phyloP scores from a whole-genome alignment of 2,329 filamentous ascomycete genomes.

The Colletotrichum tropicicola region DNA sequence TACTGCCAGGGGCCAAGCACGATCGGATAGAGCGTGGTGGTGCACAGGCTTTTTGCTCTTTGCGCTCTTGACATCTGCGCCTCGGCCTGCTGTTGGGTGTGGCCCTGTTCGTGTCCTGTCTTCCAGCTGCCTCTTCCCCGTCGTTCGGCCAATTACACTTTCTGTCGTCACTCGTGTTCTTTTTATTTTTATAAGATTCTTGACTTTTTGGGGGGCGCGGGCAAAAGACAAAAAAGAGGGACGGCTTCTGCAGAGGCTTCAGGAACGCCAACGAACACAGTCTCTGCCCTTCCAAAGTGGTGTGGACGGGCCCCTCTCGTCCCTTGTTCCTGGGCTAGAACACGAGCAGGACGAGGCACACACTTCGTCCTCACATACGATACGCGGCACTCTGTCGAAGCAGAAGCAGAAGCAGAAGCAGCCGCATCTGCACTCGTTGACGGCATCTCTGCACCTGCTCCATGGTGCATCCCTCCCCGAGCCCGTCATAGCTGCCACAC shows the following conservation, averaged over 20 bases:
- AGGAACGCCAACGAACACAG: background rate
- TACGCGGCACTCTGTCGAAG: background rate
- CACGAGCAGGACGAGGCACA: slow-evolving; percentile 1
- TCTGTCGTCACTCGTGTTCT: background rate
- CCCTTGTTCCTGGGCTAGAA: slow-evolving; percentile 4
- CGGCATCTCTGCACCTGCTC: slow-evolving; percentile 8
- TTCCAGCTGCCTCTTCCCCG: background rate
- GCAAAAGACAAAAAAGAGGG: background rate
- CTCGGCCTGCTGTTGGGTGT: background rate
- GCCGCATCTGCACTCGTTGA: slow-evolving; percentile 4
- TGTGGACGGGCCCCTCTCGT: slow-evolving; percentile 3
- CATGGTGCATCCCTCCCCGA: slow-evolving; percentile 20
- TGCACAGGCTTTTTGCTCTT: background rate
- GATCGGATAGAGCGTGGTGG: background rate
- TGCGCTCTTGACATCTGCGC: slow-evolving; percentile 11
- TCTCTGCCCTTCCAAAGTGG: background rate
- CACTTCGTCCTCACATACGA: background rate
- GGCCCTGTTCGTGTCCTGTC: background rate
- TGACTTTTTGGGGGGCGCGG: no score
- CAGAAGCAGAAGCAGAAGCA: no score
- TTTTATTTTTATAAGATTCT: no score
- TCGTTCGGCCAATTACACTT: background rate
- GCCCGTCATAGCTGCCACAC: slow-evolving; percentile 25
- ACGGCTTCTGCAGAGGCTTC: background rate
- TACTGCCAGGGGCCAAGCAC: no score